Conservation (phyloP, 257 asterid genomes). For the Osmanthus fragrans region DNA sequence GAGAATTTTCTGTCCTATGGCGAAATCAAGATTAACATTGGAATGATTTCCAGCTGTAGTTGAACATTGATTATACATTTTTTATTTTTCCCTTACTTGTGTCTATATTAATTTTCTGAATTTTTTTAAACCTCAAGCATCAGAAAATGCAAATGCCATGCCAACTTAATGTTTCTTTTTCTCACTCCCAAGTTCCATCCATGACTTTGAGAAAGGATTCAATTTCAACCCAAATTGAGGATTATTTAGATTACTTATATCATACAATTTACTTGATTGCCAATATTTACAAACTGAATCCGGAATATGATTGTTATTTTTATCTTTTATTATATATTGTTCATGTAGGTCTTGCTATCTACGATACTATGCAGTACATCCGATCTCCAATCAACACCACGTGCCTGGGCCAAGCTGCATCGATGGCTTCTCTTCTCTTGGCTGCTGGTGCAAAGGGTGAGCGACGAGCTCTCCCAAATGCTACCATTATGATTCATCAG, state of each 20-base stretch:
- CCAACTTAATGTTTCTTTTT: background rate
- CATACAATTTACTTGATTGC: background rate
- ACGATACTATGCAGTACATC: slow-evolving; percentile 93
- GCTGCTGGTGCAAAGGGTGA: slow-evolving; percentile 97
- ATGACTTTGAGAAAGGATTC: background rate
- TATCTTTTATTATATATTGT: background rate
- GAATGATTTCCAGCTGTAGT: slow-evolving; percentile 6
- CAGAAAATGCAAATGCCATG: background rate
- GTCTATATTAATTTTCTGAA: background rate
- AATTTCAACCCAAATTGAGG: background rate
- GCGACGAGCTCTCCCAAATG: slow-evolving; percentile 86
- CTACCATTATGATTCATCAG: slow-evolving; percentile 89
- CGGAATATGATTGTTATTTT: background rate
- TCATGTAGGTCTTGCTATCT: slow-evolving; percentile 83
- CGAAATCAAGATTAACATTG: background rate
- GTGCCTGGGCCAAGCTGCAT: slow-evolving; percentile 96
- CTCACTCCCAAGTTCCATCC: background rate
- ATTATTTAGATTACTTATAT: too few relatives aligned
- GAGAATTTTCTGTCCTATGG: background rate
- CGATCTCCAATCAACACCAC: slow-evolving; percentile 84
- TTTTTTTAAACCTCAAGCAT: background rate
- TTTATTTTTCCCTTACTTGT: background rate
- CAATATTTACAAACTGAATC: background rate
- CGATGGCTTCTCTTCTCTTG: slow-evolving; percentile 94
- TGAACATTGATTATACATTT: slow-evolving; percentile 6